Conservation (phyloP, 805 yeast genomes). For the Yarrowia bubula region DNA sequence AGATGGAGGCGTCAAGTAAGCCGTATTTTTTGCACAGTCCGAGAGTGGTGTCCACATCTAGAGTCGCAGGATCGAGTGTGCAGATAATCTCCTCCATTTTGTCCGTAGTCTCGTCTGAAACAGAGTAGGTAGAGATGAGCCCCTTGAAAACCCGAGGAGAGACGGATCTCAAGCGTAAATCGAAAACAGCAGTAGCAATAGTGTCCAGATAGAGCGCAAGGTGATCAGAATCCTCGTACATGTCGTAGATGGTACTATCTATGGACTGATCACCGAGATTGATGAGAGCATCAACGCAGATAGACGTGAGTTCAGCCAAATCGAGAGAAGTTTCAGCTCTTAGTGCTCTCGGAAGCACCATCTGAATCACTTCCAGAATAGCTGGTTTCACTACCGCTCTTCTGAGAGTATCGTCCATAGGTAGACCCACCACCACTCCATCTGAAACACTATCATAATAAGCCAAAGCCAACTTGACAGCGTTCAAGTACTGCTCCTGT, state of each 20-base stretch:
- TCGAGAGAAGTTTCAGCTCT: neutral
- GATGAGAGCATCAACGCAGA: slow-evolving; percentile 33
- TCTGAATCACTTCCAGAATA: slow-evolving; percentile 53
- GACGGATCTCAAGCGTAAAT: slow-evolving; percentile 1
- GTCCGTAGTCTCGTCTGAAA: slow-evolving; percentile 44
- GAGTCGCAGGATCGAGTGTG: slow-evolving; percentile 57
- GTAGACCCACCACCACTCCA: slow-evolving; percentile 51
- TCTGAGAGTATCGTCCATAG: slow-evolving; percentile 46
- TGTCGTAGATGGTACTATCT: slow-evolving; percentile 42
- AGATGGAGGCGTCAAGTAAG: slow-evolving; percentile 61
- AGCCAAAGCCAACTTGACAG: slow-evolving; percentile 54
- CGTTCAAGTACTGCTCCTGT: slow-evolving; percentile 50
- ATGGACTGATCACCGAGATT: slow-evolving; percentile 44
- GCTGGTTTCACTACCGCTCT: slow-evolving; percentile 52
- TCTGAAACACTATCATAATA: slow-evolving; percentile 43
- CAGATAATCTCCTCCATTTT: slow-evolving; percentile 67
- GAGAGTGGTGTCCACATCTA: slow-evolving; percentile 78
- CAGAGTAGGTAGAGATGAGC: slow-evolving; percentile 54
- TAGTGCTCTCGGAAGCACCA: neutral
- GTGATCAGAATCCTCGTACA: slow-evolving; percentile 39
- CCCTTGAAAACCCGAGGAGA: slow-evolving; percentile 57
- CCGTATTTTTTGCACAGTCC: slow-evolving; percentile 55
- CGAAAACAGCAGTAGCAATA: neutral
- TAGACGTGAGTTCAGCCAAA: slow-evolving; percentile 35
- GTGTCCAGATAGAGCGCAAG: slow-evolving; percentile 35